Conservation (phyloP, 345 rosid species). For the Eucalyptus urophylla region DNA sequence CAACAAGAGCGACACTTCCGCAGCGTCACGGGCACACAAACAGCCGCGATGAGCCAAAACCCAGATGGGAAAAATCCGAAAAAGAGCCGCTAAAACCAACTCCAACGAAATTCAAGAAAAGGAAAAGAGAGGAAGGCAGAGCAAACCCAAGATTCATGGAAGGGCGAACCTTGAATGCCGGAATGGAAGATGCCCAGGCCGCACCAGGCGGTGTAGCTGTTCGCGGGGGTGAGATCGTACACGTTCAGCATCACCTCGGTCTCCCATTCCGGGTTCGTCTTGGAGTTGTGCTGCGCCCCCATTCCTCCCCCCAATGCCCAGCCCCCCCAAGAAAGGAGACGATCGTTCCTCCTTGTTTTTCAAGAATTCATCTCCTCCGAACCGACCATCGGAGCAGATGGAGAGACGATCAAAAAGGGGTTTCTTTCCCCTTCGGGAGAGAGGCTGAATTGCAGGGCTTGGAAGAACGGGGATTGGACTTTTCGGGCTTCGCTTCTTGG, state of each 20-base stretch:
- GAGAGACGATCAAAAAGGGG: background rate
- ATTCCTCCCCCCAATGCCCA: background rate
- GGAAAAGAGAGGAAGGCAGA: background rate
- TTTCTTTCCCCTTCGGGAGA: background rate
- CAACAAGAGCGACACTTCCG: background rate
- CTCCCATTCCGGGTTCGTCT: slow-evolving; percentile 7
- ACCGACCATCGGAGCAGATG: background rate
- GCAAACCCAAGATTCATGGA: background rate
- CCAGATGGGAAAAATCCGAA: background rate
- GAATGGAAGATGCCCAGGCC: slow-evolving; percentile 94
- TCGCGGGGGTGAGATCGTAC: slow-evolving; percentile 82
- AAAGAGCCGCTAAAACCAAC: background rate
- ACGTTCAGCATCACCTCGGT: slow-evolving; percentile 53
- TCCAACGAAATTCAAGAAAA: background rate
- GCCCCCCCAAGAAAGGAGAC: background rate
- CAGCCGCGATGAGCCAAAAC: background rate
- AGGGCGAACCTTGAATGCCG: slow-evolving; percentile 63
- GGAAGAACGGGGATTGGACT: background rate
- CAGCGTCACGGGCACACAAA: background rate
- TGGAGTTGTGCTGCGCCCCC: slow-evolving; percentile 16
- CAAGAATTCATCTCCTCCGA: background rate
- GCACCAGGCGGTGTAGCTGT: slow-evolving; percentile 69
- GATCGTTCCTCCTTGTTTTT: background rate
- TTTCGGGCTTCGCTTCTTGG: background rate
- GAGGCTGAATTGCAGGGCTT: background rate